Evolutionary conservation across 2,329 filamentous ascomycete genomes (phyloP).

Genomic region (Setomelanomma holmii): DNA sequence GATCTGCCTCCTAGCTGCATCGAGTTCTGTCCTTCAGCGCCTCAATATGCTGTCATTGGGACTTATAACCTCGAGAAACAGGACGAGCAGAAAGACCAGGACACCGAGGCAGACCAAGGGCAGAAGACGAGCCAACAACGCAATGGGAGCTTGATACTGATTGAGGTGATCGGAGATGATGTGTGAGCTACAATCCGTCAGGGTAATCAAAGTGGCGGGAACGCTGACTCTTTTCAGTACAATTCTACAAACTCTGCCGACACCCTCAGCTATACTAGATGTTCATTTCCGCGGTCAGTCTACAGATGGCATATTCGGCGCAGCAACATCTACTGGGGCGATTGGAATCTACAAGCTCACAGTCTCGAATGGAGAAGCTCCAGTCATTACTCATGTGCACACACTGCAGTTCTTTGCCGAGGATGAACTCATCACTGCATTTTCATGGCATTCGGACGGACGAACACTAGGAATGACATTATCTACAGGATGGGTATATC

Average conservation of each 20-base stretch:
- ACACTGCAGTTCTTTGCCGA: conserved; percentile 61
- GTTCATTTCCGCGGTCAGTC: conserved; percentile 72
- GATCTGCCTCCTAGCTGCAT: conserved; percentile 78
- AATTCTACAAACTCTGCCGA: conserved; percentile 64
- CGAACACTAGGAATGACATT: conserved; percentile 73
- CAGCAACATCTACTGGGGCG: conserved; percentile 78
- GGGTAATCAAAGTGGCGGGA: background rate
- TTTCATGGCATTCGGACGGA: conserved; percentile 71
- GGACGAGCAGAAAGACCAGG: conserved; percentile 29
- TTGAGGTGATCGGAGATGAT: conserved; percentile 59
- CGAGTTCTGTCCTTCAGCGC: conserved; percentile 71
- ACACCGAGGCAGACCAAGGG: conserved; percentile 23
- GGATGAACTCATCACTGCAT: conserved; percentile 71
- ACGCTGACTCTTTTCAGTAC: conserved; percentile 13
- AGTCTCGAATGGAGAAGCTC: conserved; percentile 14
- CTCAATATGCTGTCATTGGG: conserved; percentile 76
- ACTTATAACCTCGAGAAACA: conserved; percentile 77
- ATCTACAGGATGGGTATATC: conserved; percentile 67
- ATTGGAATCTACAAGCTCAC: conserved; percentile 68
- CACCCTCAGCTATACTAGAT: conserved; percentile 81
- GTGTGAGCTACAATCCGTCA: conserved; percentile 60
- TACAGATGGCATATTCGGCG: conserved; percentile 67
- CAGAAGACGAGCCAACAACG: conserved; percentile 63
- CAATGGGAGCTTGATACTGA: conserved; percentile 76
- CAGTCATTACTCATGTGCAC: conserved; percentile 38